Evolutionary conservation across 768 basidiomycete species (phyloP).

Genomic region (Gloeophyllum trabeum): DNA sequence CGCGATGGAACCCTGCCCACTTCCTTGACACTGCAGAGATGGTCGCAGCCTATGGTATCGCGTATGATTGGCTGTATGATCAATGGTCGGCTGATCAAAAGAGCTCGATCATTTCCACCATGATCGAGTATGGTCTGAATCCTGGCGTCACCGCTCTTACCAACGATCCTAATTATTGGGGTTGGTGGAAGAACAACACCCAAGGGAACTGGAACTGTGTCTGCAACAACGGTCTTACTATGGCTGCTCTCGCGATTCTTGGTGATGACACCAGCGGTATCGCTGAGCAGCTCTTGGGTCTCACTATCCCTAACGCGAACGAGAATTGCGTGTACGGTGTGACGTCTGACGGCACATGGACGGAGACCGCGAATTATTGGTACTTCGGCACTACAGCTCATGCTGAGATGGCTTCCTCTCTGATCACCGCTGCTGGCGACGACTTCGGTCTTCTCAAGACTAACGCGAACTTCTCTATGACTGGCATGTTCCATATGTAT

Average conservation of each 20-base stretch:
- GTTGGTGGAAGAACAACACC: conserved; percentile 72
- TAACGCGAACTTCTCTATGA: conserved; percentile 63
- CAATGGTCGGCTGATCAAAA: conserved; percentile 70
- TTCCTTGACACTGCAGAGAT: conserved; percentile 94
- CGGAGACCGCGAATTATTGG: conserved; percentile 92
- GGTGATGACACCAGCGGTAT: conserved; percentile 70
- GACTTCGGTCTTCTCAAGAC: conserved; percentile 57
- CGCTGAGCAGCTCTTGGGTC: conserved; percentile 52
- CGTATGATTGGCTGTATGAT: conserved; percentile 94
- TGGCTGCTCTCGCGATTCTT: conserved; percentile 85
- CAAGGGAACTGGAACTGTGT: conserved; percentile 98
- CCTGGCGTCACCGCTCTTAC: conserved; percentile 50
- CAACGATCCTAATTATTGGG: conserved; percentile 24
- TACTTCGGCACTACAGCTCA: conserved; percentile 89
- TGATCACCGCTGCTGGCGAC: conserved; percentile 80
- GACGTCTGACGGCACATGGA: conserved; percentile 77
- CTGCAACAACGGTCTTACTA: conserved; percentile 82
- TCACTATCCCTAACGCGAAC: conserved; percentile 66
- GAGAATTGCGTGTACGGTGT: conserved; percentile 60
- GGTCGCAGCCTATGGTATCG: conserved; percentile 80
- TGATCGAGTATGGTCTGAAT: conserved; percentile 70
- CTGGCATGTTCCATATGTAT: conserved; percentile 87
- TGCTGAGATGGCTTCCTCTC: conserved; percentile 79
- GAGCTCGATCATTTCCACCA: conserved; percentile 49
- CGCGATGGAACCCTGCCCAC: conserved; percentile 80